Conservation (phyloP, 768 basidiomycete species). For the Lenzites betulinus region DNA sequence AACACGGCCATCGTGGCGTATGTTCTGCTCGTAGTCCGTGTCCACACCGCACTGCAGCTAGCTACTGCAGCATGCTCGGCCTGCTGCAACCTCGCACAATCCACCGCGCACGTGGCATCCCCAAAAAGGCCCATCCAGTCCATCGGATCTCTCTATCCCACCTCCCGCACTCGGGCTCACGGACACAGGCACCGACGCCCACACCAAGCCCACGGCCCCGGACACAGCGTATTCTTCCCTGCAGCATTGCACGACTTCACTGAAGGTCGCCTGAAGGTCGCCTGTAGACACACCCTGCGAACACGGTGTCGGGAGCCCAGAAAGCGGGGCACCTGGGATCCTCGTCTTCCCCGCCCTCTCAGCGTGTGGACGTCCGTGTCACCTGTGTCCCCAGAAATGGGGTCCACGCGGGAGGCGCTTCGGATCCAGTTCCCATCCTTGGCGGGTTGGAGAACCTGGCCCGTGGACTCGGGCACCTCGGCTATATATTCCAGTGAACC, state of each 20-base stretch:
- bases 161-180: not conserved
- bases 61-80: no score
- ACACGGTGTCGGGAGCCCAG: not conserved
- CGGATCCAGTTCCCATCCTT: not conserved
- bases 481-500: no score
- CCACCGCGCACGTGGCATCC: no score
- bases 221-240: not conserved
- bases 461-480: not conserved
- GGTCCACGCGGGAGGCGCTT: not conserved
- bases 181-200: not conserved
- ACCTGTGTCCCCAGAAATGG: constrained; percentile 5
- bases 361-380: not conserved
- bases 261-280: not conserved
- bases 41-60: no score
- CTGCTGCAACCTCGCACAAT: not conserved
- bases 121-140: not conserved
- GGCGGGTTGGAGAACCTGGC: not conserved
- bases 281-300: no score
- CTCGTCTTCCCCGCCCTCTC: not conserved
- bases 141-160: not conserved
- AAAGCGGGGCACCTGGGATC: not conserved
- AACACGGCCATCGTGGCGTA: no score
- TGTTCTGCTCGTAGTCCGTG: no score
- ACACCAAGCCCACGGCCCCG: constrained; percentile 7
- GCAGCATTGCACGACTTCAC: not conserved